phyloP scores from a whole-genome alignment of 176 grass and related monocot genomes.

The Carex cristatella region DNA sequence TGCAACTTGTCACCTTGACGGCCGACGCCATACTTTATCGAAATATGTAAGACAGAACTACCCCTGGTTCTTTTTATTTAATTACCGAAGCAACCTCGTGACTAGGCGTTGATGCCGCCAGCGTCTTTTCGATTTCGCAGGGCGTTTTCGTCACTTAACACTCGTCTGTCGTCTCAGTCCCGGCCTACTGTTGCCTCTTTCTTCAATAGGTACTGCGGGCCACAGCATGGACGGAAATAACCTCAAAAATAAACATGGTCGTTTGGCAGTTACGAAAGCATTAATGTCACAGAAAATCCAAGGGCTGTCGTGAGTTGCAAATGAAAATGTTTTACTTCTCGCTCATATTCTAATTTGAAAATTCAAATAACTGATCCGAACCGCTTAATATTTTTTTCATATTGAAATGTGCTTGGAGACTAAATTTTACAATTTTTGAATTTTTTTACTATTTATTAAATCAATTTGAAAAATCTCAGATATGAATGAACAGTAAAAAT shows the following conservation, averaged over 20 bases:
- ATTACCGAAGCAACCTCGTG: slow-evolving; percentile 1
- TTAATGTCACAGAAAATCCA: neutral
- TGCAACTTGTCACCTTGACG: neutral
- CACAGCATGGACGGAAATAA: neutral
- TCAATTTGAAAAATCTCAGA: too few species aligned
- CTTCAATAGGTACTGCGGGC: neutral
- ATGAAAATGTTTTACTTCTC: too few species aligned
- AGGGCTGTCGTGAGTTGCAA: too few species aligned
- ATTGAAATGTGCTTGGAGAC: too few species aligned
- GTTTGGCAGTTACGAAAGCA: neutral
- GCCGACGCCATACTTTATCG: neutral
- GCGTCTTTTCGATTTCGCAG: neutral
- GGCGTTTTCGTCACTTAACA: neutral
- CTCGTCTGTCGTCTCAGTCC: neutral
- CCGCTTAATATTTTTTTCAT: too few species aligned
- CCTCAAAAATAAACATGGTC: neutral
- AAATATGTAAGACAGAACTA: neutral
- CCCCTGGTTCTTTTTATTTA: neutral
- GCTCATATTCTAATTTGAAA: too few species aligned
- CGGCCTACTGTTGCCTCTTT: neutral
- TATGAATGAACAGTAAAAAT: too few species aligned
- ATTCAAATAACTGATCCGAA: too few species aligned
- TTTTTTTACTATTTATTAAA: too few species aligned
- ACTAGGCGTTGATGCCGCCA: neutral
- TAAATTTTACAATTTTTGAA: too few species aligned